Percentiles rank a stretch among this genome's conserved stretches.
Conservation (phyloP, 2,329 filamentous ascomycete genomes). For the Botrytis aclada region DNA sequence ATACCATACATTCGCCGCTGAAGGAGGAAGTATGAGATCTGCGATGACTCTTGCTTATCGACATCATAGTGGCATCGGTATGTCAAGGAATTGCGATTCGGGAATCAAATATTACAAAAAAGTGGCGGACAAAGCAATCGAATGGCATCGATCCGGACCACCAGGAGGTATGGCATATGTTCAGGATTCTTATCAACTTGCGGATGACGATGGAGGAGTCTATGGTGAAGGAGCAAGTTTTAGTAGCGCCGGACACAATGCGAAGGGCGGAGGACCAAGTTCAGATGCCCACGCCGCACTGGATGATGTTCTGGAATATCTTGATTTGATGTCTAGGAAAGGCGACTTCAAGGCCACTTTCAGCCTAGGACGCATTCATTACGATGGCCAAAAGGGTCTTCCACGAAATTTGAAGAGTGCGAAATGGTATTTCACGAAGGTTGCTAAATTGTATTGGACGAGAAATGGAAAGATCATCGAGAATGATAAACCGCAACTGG, state of each 20-base stretch:
- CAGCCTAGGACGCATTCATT: slow-evolving; percentile 65
- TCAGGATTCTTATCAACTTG: slow-evolving; percentile 77
- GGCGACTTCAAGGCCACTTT: slow-evolving; percentile 71
- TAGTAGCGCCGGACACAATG: slow-evolving; percentile 80
- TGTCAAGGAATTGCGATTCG: slow-evolving; percentile 79
- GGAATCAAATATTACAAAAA: slow-evolving; percentile 87
- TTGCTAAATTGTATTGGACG: slow-evolving; percentile 66
- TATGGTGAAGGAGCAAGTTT: slow-evolving; percentile 95
- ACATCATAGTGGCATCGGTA: slow-evolving; percentile 80
- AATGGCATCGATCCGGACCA: slow-evolving; percentile 83
- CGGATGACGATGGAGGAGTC: slow-evolving; percentile 86
- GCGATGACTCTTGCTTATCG: slow-evolving; percentile 93
- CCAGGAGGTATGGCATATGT: slow-evolving; percentile 80
- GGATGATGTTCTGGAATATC: slow-evolving; percentile 90
- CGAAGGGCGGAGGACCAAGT: slow-evolving; percentile 67
- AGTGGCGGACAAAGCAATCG: slow-evolving; percentile 89
- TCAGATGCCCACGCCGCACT: slow-evolving; percentile 82
- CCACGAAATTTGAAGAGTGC: slow-evolving; percentile 60
- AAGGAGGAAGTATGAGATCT: slow-evolving; percentile 75
- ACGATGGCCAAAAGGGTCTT: slow-evolving; percentile 62
- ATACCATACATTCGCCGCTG: slow-evolving; percentile 91
- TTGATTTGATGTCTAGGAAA: slow-evolving; percentile 70
- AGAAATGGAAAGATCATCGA: slow-evolving; percentile 58
- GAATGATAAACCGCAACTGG: slow-evolving; percentile 55
- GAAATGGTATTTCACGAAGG: slow-evolving; percentile 64